A percentile compares a stretch with the other conserved stretches of the same genome.
phyloP scores from a whole-genome alignment of 148 eudicot species.

The Camellia japonica region DNA sequence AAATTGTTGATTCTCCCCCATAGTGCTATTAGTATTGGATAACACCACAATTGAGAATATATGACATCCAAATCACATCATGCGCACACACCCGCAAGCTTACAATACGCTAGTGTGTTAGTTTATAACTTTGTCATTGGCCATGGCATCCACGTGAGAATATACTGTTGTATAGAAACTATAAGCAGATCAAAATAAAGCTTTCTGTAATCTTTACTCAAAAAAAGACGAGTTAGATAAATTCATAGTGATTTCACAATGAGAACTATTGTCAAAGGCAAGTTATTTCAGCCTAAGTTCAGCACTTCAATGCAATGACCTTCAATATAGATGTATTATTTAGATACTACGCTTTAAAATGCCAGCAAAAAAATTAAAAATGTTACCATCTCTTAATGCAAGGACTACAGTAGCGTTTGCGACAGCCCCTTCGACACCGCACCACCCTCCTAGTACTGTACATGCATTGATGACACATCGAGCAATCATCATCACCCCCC shows the following conservation, averaged over 20 bases:
- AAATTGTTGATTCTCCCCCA: neutral
- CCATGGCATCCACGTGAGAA: neutral
- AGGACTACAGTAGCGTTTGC: conserved; percentile 19
- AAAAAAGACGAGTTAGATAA: neutral
- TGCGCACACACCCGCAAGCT: neutral
- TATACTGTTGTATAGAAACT: neutral
- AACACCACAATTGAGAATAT: neutral
- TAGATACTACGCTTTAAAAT: neutral
- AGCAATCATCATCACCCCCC: conserved; percentile 17
- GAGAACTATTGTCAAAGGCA: neutral
- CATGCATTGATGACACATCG: conserved; percentile 30
- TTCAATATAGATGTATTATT: neutral
- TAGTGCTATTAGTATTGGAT: neutral
- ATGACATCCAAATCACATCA: neutral
- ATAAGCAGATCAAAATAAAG: neutral
- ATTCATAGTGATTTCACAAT: neutral
- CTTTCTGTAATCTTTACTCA: neutral
- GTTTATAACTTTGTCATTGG: neutral
- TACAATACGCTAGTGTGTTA: neutral
- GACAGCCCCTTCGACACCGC: conserved; percentile 15
- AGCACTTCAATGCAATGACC: neutral
- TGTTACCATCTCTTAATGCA: conserved; percentile 31
- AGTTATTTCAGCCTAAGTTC: neutral
- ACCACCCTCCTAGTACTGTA: conserved; percentile 17
- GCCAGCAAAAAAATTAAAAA: neutral